Evolutionary conservation across 495 filamentous ascomycete species (phyloP).

Genomic region (Neurospora tetrasperma): DNA sequence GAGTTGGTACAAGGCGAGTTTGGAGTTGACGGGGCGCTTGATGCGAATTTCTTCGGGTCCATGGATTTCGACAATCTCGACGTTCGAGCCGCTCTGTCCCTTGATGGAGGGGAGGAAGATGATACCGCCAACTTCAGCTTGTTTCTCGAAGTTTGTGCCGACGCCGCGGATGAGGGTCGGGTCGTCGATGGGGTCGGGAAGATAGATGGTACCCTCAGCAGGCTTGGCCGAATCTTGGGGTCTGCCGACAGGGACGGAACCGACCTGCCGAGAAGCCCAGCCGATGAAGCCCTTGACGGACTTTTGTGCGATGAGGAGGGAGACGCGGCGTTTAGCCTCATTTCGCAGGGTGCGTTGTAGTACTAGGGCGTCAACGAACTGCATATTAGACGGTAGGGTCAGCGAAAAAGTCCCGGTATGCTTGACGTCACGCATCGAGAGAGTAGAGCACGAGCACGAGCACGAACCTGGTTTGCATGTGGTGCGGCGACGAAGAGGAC

Average conservation of each 20-base stretch:
- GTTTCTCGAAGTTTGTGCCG: slow-evolving; percentile 72
- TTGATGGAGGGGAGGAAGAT: slow-evolving; percentile 78
- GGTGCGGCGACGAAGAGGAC: slow-evolving; percentile 97
- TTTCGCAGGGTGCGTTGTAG: slow-evolving; percentile 79
- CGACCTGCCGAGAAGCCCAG: slow-evolving; percentile 63
- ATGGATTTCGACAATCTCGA: slow-evolving; percentile 69
- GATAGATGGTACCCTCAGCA: slow-evolving; percentile 70
- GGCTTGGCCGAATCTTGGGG: slow-evolving; percentile 82
- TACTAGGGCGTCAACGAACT: slow-evolving; percentile 94
- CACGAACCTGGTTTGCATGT: slow-evolving; percentile 84
- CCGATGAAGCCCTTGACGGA: slow-evolving; percentile 90
- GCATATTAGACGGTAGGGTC: slow-evolving; percentile 1
- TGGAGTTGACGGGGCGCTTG: slow-evolving; percentile 75
- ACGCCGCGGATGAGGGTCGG: slow-evolving; percentile 76
- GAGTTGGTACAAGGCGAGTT: slow-evolving; percentile 60
- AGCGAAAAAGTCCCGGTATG: background rate
- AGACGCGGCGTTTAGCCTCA: slow-evolving; percentile 78
- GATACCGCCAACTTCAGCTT: slow-evolving; percentile 68
- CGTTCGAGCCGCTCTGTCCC: slow-evolving; percentile 59
- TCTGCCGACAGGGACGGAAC: slow-evolving; percentile 78
- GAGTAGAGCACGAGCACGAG: background rate
- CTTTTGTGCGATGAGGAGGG: slow-evolving; percentile 88
- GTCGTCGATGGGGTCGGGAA: slow-evolving; percentile 78
- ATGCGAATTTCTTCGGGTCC: slow-evolving; percentile 72
- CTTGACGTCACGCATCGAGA: background rate